Percentiles rank a stretch among this genome's conserved stretches.
These are phyloP conservation scores for Martiniozyma abietophila DNA, from an alignment of 805 yeast species.

Conservation along the genomic window DNA sequence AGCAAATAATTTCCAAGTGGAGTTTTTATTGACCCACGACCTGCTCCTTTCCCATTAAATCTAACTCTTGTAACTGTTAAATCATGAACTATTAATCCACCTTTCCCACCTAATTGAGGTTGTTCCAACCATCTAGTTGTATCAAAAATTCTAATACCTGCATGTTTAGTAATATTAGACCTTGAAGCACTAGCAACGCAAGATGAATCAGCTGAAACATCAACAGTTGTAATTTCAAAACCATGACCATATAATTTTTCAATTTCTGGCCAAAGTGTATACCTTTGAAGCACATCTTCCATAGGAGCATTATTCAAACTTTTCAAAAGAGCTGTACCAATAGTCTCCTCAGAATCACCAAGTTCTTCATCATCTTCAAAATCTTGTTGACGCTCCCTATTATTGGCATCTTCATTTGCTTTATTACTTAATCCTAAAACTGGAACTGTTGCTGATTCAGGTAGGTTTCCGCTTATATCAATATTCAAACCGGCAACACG, in stretches of 20 bases:
- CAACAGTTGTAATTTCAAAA: constrained; percentile 79
- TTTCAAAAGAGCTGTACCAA: constrained; percentile 38
- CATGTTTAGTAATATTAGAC: constrained; percentile 77
- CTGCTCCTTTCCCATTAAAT: constrained; percentile 43
- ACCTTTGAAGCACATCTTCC: constrained; percentile 87
- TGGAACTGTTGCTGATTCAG: constrained; percentile 85
- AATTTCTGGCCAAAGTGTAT: constrained; percentile 88
- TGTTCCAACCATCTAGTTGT: constrained; percentile 52
- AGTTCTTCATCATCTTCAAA: constrained; percentile 32
- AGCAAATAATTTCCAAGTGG: constrained; percentile 43
- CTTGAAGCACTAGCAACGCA: constrained; percentile 85
- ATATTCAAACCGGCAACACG: constrained; percentile 4
- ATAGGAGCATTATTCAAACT: constrained; percentile 56
- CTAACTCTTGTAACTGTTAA: constrained; percentile 78
- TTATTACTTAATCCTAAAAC: constrained; percentile 91
- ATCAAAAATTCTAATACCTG: constrained; percentile 72
- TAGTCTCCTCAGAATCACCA: constrained; percentile 18
- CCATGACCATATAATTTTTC: constrained; percentile 98
- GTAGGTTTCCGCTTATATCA: too few species aligned
- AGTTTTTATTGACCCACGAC: constrained; percentile 32
- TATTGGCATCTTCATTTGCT: constrained; percentile 47
- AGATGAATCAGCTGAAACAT: constrained; percentile 51
- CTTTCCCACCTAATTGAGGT: constrained; percentile 25
- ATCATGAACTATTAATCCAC: constrained; percentile 58
- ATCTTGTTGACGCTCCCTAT: constrained; percentile 30